Base-by-base conservation (phyloP, 306 rosid species). In the Gleditsia sinensis region DNA sequence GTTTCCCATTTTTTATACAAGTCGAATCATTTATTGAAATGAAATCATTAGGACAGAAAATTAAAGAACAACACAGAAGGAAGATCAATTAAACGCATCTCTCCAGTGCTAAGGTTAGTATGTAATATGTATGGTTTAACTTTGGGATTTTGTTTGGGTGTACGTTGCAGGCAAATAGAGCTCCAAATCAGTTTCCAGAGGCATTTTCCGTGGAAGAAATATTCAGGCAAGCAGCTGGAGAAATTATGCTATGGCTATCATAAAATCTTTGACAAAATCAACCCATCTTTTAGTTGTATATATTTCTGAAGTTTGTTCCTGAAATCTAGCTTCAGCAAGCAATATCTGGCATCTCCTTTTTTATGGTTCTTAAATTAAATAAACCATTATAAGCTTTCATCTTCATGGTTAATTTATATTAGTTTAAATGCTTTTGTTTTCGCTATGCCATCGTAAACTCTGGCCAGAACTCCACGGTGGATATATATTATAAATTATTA, bases 171-270 rank as follows among this genome's bases (percentile, higher is more conserved):
- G 75, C 58, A 33, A 81, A 65, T 16, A 51, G 55, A 63, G 70
- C 39, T 63, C 58, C 73, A 10, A 7, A 50, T 69, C n/a, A 58
- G 16, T 53, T 74, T 3, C 19, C 53, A 45, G 82, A 42, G 50
- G 46, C 72, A 70, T 43, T 7, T 19, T 28, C 67, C 19, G 11
- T 55, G 59, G 77, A 69, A 17, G 77, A 83, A 59, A 65, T 10
- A 77, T 82, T 77, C 83, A 83, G 55, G 69, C 84, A 81, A 60
- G 96, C 89, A 9, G 88, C 88, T 0, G 72, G 24, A 12, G 96
- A 93, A 76, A 86, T 93, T 36, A 71, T 57, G 32, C 5, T 70
- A 0, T 78, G 76, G 82, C 34, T 85, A 14, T 51, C 82, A 55
- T 78, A 33, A 83, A 54, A 4, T 12, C 36, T 69, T 69, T 19